Conservation (phyloP, 2,329 filamentous ascomycete genomes). For the Neofusicoccum laricinum region DNA sequence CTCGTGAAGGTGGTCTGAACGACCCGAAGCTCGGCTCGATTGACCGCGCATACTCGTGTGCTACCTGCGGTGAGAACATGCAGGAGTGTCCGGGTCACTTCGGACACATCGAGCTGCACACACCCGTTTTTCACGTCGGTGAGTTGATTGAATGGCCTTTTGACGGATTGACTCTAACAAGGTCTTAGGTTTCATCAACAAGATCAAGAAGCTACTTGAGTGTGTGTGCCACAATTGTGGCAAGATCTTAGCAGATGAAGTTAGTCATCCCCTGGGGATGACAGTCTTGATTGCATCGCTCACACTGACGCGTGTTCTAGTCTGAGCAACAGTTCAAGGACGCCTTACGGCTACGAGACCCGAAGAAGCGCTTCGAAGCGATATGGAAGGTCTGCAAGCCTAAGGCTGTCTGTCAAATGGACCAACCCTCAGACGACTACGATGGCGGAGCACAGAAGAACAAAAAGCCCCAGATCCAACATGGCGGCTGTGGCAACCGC, state of each 20-base stretch:
- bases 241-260: constrained; percentile 95
- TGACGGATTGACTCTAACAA: not conserved
- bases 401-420: constrained; percentile 64
- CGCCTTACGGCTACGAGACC: constrained; percentile 81
- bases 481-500: constrained; percentile 90
- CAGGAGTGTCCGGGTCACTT: constrained; percentile 97
- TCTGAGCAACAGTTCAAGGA: constrained; percentile 54
- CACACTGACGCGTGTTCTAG: constrained; percentile 57
- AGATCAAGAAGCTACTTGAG: constrained; percentile 99
- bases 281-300: constrained; percentile 47
- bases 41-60: constrained; percentile 92
- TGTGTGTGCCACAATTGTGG: constrained; percentile 99
- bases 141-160: constrained; percentile 23
- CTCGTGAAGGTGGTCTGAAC: constrained; percentile 87
- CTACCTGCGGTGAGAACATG: constrained; percentile 94
- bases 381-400: constrained; percentile 92
- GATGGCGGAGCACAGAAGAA: constrained; percentile 43
- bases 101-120: constrained; percentile 95
- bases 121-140: constrained; percentile 88
- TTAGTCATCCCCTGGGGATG: constrained; percentile 64
- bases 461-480: constrained; percentile 49
- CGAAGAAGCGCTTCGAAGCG: constrained; percentile 88
- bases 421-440: constrained; percentile 54
- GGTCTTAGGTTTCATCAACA: constrained; percentile 81
- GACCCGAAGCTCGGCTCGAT: constrained; percentile 95